A percentile compares a stretch with the other conserved stretches of the same genome.
phyloP scores from a whole-genome alignment of 2,329 filamentous ascomycete species.

The Cladosporium sp. region DNA sequence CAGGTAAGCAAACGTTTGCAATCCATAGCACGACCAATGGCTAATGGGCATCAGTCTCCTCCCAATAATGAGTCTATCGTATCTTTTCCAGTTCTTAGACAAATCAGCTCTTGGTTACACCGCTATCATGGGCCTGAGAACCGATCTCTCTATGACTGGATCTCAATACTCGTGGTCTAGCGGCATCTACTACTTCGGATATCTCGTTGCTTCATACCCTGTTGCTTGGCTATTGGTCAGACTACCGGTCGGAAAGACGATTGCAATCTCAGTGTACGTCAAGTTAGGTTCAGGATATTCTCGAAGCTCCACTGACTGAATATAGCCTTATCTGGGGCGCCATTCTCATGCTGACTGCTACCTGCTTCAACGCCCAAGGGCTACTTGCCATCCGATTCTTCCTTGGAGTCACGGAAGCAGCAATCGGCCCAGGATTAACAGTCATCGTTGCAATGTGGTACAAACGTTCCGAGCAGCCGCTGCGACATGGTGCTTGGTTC shows the following conservation, averaged over 20 bases:
- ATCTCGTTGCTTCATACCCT: slow-evolving; percentile 58
- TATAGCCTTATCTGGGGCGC: neutral
- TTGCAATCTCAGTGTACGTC: neutral
- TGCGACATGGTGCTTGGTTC: slow-evolving; percentile 22
- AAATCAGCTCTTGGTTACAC: neutral
- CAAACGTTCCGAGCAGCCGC: slow-evolving; percentile 20
- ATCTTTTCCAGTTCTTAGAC: neutral
- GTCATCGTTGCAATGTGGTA: slow-evolving; percentile 25
- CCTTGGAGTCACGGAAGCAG: neutral
- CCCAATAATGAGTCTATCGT: neutral
- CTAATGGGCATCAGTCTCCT: neutral
- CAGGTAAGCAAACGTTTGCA: neutral
- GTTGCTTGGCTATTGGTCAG: slow-evolving; percentile 60
- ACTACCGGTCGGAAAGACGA: slow-evolving; percentile 45
- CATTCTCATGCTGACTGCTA: neutral
- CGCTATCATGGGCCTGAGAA: neutral
- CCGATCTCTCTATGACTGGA: neutral
- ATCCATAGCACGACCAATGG: neutral
- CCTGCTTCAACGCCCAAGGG: neutral
- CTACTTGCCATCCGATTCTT: neutral
- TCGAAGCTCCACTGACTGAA: neutral
- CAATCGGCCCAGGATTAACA: neutral
- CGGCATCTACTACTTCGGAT: slow-evolving; percentile 64
- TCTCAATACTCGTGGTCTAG: slow-evolving; percentile 65
- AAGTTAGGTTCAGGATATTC: too few relatives aligned